These are phyloP conservation scores for Lyophyllum semitale DNA, from an alignment of 768 basidiomycete genomes.

Conservation along the genomic window DNA sequence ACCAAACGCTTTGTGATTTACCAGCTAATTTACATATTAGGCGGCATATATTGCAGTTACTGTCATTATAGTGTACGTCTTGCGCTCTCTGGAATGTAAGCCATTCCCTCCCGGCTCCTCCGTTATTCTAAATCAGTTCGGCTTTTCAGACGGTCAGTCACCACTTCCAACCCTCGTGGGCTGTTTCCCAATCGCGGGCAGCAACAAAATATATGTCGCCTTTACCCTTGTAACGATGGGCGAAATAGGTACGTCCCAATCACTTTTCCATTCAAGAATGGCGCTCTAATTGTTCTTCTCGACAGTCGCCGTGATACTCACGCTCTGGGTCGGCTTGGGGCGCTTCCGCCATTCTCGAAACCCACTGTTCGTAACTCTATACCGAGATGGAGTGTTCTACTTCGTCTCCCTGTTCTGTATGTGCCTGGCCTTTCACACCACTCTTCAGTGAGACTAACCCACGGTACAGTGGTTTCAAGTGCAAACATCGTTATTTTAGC, in stretches of 20 bases:
- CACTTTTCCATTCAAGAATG: not conserved
- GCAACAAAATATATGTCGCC: constrained; percentile 2
- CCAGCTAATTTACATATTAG: not conserved
- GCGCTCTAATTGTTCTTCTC: not conserved
- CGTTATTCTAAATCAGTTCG: not conserved
- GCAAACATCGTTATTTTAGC: constrained; percentile 17
- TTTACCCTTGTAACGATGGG: constrained; percentile 6
- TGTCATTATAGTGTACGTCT: constrained; percentile 2
- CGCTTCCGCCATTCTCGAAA: constrained; percentile 22
- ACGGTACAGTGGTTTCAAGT: constrained; percentile 15
- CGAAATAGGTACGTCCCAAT: not conserved
- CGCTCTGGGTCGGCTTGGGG: constrained; percentile 21
- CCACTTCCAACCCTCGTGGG: constrained; percentile 10
- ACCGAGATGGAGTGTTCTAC: constrained; percentile 25
- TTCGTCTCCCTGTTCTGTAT: constrained; percentile 24
- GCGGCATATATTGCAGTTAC: constrained; percentile 1
- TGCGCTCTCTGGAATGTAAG: constrained; percentile 11
- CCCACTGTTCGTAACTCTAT: constrained; percentile 19
- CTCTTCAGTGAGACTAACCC: not conserved
- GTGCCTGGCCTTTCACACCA: not conserved
- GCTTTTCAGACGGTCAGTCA: constrained; percentile 4
- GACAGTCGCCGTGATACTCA: constrained; percentile 25
- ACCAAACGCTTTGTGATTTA: not conserved
- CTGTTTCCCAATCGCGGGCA: constrained; percentile 12
- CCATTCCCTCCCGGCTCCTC: not conserved